phyloP scores from a whole-genome alignment of 208 protist genomes.

The Kentomonas sorsogonicus region DNA sequence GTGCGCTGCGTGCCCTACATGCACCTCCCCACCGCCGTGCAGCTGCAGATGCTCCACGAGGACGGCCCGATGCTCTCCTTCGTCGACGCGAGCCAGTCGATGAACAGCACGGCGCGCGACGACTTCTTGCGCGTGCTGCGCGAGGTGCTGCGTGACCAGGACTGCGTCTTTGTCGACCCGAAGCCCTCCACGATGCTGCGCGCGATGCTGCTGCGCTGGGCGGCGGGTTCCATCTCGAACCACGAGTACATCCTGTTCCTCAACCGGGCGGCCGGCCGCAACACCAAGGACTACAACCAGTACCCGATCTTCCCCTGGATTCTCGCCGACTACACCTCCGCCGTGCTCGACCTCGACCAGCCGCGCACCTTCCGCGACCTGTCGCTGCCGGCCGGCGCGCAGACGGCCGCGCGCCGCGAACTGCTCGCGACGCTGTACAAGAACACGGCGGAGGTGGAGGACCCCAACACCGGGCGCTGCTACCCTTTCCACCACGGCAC shows the following conservation, averaged over 20 bases:
- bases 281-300: slow-evolving; percentile 90
- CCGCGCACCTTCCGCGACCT: slow-evolving; percentile 88
- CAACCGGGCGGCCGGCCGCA: slow-evolving; percentile 88
- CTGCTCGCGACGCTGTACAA: slow-evolving; percentile 77
- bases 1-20: slow-evolving; percentile 76
- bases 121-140: slow-evolving; percentile 62
- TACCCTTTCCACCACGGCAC: slow-evolving; percentile 96
- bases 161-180: slow-evolving; percentile 61
- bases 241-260: slow-evolving; percentile 93
- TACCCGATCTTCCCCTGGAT: slow-evolving; percentile 96
- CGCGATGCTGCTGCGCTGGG: slow-evolving; percentile 84
- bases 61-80: slow-evolving; percentile 74
- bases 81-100: slow-evolving; percentile 78
- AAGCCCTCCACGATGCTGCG: slow-evolving; percentile 40
- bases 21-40: slow-evolving; percentile 82
- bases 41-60: slow-evolving; percentile 60
- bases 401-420: slow-evolving; percentile 69
- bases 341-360: slow-evolving; percentile 65
- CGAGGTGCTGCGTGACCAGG: slow-evolving; percentile 31
- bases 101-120: slow-evolving; percentile 74
- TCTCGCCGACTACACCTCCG: slow-evolving; percentile 83
- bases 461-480: slow-evolving; percentile 26
- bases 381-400: slow-evolving; percentile 94
- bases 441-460: slow-evolving; percentile 30
- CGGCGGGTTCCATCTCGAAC: slow-evolving; percentile 88